Base-by-base conservation (phyloP, 2,329 filamentous ascomycete species). In the Fusarium staphyleae region DNA sequence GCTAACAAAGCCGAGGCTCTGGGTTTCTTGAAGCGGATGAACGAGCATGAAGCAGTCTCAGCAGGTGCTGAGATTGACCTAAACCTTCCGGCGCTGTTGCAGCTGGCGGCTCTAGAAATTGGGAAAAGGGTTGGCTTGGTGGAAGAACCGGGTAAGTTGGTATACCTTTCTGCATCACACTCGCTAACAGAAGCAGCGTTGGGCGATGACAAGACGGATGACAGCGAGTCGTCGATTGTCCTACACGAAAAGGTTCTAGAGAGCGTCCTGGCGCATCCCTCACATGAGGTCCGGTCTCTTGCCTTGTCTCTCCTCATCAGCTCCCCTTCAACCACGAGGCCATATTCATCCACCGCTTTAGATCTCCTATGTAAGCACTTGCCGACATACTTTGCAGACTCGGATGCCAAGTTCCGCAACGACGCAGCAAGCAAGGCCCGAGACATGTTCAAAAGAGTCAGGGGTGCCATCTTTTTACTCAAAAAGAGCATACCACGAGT, bases 351-450 rank as follows among this genome's bases (percentile, higher is more conserved):
- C 0, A 79, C 77, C 9, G 81, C 87, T 0, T 77, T 97, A 3
- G 71, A 75, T 3, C 79, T 88, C 11, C 76, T 98, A 3, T 80
- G 80, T 46, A 78, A 76, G 28, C 85, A 90, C 52, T 74, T 98
- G 3, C 80, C 83, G 1, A 82, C 87, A 13, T 85, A 93, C 59
- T 88, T 96, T 69, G 85, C 91, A 3, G 93, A 97, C 58, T 86
- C 90, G 0, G 92, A 97, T 69, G 87, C 93, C 5, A 91, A 93
- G 65, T 89, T 93, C 61, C 86, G 95, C 50, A 88, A 93, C 52
- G 91, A 96, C 63, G 80, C 96, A 2, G 80, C 93, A 19, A 86
- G 86, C 18, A 83, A 90, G 57, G 85, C 88, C 3, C 87, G 90
- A 56, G 87, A 87, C 63, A 85, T 98, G 70, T 84, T 93, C 52